Evolutionary conservation across 257 asterid species (phyloP).

Genomic region (Marsdenia floribunda): DNA sequence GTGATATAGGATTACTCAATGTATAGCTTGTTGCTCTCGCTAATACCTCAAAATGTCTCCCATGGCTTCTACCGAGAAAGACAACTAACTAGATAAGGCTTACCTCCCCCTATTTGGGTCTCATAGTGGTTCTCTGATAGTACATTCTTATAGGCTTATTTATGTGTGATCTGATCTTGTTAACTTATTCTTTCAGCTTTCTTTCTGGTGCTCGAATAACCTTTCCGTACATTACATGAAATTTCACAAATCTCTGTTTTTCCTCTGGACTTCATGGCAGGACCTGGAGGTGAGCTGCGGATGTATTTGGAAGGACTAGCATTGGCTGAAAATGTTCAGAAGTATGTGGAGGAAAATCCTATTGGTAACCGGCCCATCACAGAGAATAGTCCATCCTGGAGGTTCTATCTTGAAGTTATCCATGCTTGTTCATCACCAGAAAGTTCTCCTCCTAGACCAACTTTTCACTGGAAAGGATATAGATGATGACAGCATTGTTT

Average conservation of each 20-base stretch:
- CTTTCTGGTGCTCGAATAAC: not conserved
- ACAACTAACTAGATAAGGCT: not conserved
- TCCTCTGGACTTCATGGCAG: constrained; percentile 28
- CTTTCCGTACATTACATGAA: not conserved
- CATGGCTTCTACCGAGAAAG: not conserved
- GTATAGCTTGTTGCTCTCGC: not conserved
- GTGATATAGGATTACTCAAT: not conserved
- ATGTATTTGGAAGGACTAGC: constrained; percentile 65
- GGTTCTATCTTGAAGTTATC: constrained; percentile 59
- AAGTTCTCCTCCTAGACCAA: not conserved
- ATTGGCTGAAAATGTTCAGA: constrained; percentile 64
- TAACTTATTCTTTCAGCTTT: not conserved
- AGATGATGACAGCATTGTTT: not conserved
- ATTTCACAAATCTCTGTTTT: constrained; percentile 3
- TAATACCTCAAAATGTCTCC: not conserved
- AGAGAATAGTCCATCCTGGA: constrained; percentile 62
- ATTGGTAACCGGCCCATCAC: constrained; percentile 77
- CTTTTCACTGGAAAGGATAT: constrained; percentile 1
- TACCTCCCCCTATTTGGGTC: not conserved
- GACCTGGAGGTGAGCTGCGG: constrained; percentile 80
- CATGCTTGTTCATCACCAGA: constrained; percentile 23
- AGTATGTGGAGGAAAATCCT: constrained; percentile 60
- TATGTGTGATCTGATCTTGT: not conserved
- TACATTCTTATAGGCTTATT: not conserved
- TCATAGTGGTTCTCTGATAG: not conserved